Evolutionary conservation across 2,329 filamentous ascomycete genomes (phyloP).

Genomic region (Fusarium haematococcum): DNA sequence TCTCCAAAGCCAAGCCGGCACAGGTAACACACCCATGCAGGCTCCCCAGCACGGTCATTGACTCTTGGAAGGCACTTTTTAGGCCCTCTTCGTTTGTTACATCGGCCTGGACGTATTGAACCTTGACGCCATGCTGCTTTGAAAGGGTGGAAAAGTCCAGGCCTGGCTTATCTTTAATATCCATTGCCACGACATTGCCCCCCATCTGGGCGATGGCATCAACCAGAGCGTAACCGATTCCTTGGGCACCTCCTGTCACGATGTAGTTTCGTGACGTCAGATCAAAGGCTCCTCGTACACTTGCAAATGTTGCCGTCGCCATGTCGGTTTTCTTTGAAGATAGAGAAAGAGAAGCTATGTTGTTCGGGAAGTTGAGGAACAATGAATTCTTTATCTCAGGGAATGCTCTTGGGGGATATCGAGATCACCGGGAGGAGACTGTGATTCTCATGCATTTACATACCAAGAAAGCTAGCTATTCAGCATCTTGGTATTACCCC

Average conservation of each 20-base stretch:
- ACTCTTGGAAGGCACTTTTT: constrained; percentile 31
- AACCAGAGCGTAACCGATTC: constrained; percentile 51
- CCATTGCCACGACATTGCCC: constrained; percentile 51
- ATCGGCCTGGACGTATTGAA: constrained; percentile 45
- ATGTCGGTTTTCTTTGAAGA: neutral
- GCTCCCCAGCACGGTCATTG: constrained; percentile 35
- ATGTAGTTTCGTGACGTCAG: constrained; percentile 49
- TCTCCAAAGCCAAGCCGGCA: constrained; percentile 54
- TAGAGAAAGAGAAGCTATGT: neutral
- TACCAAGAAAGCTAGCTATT: neutral
- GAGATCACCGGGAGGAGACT: neutral
- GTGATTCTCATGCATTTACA: neutral
- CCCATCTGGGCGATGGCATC: constrained; percentile 54
- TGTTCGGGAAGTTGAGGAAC: neutral
- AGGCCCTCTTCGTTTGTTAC: constrained; percentile 45
- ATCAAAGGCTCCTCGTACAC: constrained; percentile 38
- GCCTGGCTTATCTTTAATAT: constrained; percentile 45
- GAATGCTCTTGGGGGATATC: neutral
- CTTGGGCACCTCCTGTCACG: constrained; percentile 52
- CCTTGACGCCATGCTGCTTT: constrained; percentile 31
- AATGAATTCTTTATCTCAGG: neutral
- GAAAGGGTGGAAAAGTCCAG: constrained; percentile 40
- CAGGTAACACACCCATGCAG: constrained; percentile 46
- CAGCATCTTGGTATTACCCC: neutral
- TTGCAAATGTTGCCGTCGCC: neutral